These are phyloP conservation scores for Przewalskia tangutica DNA, from an alignment of 257 asterid genomes.

Conservation along the genomic window DNA sequence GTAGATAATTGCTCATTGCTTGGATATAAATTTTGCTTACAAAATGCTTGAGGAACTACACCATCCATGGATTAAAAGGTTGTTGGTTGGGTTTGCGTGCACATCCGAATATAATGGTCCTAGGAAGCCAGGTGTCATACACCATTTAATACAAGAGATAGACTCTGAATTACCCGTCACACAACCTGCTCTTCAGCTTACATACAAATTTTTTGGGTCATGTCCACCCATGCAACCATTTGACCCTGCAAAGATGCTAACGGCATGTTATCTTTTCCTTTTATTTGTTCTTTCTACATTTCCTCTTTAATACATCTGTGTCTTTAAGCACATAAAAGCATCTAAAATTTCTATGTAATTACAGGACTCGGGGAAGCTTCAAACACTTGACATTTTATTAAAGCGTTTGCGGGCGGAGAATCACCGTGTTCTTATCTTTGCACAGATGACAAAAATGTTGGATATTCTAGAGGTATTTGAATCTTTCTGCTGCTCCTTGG, in stretches of 20 bases:
- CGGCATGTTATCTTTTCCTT: constrained; percentile 33
- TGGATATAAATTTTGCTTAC: constrained; percentile 84
- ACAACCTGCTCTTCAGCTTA: constrained; percentile 88
- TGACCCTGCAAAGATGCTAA: constrained; percentile 98
- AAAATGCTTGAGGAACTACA: constrained; percentile 77
- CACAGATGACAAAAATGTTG: constrained; percentile 97
- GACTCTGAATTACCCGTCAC: constrained; percentile 70
- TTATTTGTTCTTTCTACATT: neutral
- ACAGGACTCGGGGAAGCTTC: constrained; percentile 99
- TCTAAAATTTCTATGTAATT: constrained; percentile 14
- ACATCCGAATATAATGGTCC: constrained; percentile 96
- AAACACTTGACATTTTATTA: constrained; percentile 76
- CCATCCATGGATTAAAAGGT: constrained; percentile 91
- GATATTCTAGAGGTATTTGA: constrained; percentile 78
- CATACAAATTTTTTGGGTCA: constrained; percentile 78
- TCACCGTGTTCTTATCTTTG: constrained; percentile 91
- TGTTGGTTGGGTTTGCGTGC: constrained; percentile 84
- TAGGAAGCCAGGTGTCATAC: constrained; percentile 51
- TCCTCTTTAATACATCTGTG: neutral
- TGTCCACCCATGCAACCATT: constrained; percentile 99
- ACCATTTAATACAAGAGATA: constrained; percentile 83
- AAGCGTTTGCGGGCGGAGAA: constrained; percentile 83
- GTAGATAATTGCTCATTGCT: constrained; percentile 69
- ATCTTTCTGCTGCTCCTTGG: neutral
- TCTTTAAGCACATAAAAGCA: constrained; percentile 3